Conservation (phyloP, 2,329 filamentous ascomycete species). For the Sclerotinia nivalis region DNA sequence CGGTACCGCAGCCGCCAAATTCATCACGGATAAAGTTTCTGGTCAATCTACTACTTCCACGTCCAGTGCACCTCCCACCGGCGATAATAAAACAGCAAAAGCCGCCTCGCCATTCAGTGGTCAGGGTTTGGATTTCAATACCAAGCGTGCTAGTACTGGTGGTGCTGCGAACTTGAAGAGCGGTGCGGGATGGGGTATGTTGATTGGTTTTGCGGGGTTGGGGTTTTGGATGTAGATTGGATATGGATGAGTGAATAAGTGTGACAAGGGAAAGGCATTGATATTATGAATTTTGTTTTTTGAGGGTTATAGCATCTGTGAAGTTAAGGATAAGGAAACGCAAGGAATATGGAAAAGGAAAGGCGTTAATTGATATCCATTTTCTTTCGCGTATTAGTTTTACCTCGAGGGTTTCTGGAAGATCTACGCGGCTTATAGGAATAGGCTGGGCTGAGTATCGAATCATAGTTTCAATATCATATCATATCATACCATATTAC, state of each 20-base stretch:
- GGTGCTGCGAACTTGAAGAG: not conserved
- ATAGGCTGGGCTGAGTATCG: too few species aligned
- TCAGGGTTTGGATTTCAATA: too few species aligned
- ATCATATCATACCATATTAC: too few species aligned
- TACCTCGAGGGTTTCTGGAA: not conserved
- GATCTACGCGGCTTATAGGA: too few species aligned
- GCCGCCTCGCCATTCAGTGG: too few species aligned
- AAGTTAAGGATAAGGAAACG: too few species aligned
- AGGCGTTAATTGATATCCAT: not conserved
- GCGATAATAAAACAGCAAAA: not conserved
- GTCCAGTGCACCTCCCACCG: not conserved
- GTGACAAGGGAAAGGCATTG: not conserved
- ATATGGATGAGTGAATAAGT: not conserved
- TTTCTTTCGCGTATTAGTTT: not conserved
- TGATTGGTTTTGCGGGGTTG: not conserved
- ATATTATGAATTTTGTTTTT: too few species aligned
- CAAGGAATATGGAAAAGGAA: not conserved
- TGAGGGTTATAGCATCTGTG: too few species aligned
- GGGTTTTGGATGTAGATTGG: not conserved
- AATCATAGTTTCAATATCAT: too few species aligned
- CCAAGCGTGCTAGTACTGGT: not conserved
- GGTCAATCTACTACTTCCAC: not conserved
- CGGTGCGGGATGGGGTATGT: not conserved
- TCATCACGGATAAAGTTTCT: conserved; percentile 17
- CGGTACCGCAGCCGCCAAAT: conserved; percentile 17